Evolutionary conservation across 176 grass and related monocot species (phyloP), one percentile per base, ranked within the genome.

Genomic region (Elymus sibiricus): DNA sequence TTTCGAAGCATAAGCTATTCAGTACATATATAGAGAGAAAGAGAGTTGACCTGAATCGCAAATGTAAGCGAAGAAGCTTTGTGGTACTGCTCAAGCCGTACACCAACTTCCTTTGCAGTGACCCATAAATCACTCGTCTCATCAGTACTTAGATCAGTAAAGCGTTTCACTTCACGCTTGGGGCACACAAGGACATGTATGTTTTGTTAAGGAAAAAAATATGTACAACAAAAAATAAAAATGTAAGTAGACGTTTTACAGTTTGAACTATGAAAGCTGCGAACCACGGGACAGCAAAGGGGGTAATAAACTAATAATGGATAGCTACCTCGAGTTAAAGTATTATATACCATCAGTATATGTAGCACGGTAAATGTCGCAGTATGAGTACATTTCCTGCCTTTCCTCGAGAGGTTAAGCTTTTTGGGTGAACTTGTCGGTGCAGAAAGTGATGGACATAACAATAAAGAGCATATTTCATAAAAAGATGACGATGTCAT

Each of bases 1-100:
- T 16, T 29, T 81, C 0, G 6, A 89, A 86, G 64, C 24, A 53
- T 83, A 2, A 38, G 42, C 21, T 78, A 74, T 44, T 29, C 38
- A 80, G 24, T 42, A 82, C 11, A 83, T 29, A 56, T 43, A 29
- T 77, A 53, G 16, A 0, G 49, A 53, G 49, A 19, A 47, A 4
- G 71, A 75, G 6, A 77, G 4, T 77, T 89, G 59, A 98, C 96
- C 89, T 94, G 96, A 86, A 95, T 92, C 10, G 84, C 77, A 83
- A 95, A 93, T 11, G 93, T 98, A 37, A 98, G 84, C 27, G 96
- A 95, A 88, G 93, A 95, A 79, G 93, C 92, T 81, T 94, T 91
- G 59, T 94, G 92, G 75, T 94, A 94, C 70, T 91, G 62, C 79
- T 98, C 96, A 62, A 95, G 88, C 56, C 39, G 82, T 34, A 15